phyloP scores from a whole-genome alignment of 805 yeast genomes.

The Cyberlindnera mississippiensis region DNA sequence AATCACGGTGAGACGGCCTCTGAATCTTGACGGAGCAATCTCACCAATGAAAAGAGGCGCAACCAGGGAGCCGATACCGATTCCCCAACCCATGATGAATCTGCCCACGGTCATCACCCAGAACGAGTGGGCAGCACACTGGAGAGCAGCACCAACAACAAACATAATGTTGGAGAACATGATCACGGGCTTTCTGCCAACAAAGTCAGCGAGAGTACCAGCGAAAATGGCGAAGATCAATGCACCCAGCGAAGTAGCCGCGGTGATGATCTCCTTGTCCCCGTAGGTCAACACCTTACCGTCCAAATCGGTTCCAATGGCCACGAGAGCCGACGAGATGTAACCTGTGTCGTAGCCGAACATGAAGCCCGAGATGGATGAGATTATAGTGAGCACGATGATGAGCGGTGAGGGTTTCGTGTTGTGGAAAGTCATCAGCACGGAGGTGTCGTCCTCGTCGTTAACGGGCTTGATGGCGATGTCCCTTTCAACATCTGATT shows the following conservation, averaged over 20 bases:
- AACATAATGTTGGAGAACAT: conserved; percentile 81
- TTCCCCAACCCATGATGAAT: conserved; percentile 93
- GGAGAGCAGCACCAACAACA: conserved; percentile 79
- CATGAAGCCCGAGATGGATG: conserved; percentile 93
- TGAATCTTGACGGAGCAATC: conserved; percentile 84
- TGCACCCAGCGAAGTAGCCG: conserved; percentile 95
- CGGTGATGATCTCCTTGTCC: conserved; percentile 84
- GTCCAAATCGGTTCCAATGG: conserved; percentile 69
- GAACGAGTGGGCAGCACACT: conserved; percentile 72
- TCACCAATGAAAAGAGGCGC: conserved; percentile 94
- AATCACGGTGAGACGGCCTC: conserved; percentile 87
- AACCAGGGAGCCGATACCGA: conserved; percentile 88
- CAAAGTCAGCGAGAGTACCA: conserved; percentile 74
- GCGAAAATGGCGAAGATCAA: conserved; percentile 73
- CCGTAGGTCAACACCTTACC: conserved; percentile 59
- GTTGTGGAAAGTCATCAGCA: conserved; percentile 43
- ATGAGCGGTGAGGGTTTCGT: conserved; percentile 61
- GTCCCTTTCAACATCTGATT: conserved; percentile 8
- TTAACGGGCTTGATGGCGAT: conserved; percentile 33
- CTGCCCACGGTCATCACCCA: conserved; percentile 94
- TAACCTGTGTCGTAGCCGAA: conserved; percentile 98
- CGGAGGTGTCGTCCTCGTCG: conserved; percentile 48
- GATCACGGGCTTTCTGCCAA: conserved; percentile 83
- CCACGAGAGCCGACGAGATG: conserved; percentile 88
- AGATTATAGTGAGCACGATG: conserved; percentile 61